A percentile compares a stretch with the other conserved stretches of the same genome.
phyloP scores from a whole-genome alignment of 345 rosid genomes.

The Cardamine occulta region DNA sequence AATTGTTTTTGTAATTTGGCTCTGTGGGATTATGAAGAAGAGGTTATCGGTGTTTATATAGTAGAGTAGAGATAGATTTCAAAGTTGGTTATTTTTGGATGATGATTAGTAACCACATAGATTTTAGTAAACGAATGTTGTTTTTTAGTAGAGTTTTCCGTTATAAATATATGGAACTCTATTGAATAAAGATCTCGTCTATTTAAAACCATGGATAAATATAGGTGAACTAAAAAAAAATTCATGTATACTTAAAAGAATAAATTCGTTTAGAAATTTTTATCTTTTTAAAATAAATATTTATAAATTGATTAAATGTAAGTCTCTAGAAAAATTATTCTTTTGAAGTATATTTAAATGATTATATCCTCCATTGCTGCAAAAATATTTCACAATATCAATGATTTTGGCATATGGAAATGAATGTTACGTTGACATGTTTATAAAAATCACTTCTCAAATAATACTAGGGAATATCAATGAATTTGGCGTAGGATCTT shows the following conservation, averaged over 20 bases:
- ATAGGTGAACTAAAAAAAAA: background rate
- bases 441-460: no score
- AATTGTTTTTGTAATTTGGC: background rate
- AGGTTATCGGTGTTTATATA: constrained; percentile 10
- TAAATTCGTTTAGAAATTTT: background rate
- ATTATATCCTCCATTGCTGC: background rate
- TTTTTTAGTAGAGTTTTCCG: background rate
- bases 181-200: background rate
- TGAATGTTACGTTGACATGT: background rate
- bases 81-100: constrained; percentile 8
- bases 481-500: no score
- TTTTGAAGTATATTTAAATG: background rate
- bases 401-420: background rate
- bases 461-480: no score
- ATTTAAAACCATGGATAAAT: background rate
- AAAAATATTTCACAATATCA: no score
- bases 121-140: constrained; percentile 18
- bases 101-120: constrained; percentile 9
- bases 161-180: background rate
- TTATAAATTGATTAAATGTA: background rate
- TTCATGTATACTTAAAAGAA: background rate
- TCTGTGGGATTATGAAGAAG: constrained; percentile 19
- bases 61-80: constrained; percentile 1
- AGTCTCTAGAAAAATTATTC: background rate
- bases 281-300: background rate